Evolutionary conservation across 2,329 filamentous ascomycete species (phyloP), one percentile per base, ranked within the genome.

Genomic region (Cladosporium sp.): DNA sequence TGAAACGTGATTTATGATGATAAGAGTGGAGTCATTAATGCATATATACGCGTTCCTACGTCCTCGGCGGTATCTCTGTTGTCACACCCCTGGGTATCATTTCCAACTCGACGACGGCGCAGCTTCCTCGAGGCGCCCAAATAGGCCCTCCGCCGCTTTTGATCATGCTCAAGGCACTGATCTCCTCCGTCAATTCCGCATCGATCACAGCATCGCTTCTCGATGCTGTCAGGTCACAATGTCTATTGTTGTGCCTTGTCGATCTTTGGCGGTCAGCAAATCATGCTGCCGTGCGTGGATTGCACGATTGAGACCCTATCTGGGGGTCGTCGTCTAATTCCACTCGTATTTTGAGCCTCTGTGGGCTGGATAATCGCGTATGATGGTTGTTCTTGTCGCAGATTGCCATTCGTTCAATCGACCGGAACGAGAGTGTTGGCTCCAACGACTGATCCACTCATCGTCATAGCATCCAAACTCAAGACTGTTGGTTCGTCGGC

Each of bases 401-500:
- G n/a, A 5, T n/a, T 39, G 18, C 39, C 10, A 25, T 13, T 14
- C n/a, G n/a, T 53, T 64, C 61, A 64, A 46, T 64, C 54, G 4
- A 48, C 69, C 10, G 69, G 67, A 23, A 67, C 65, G 43, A 73
- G 54, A 49, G 73, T 70, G 48, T 58, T 66, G 48, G 73, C 69
- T 16, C 63, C 63, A 6, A 72, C 65, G 6, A 59, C 54, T 16
- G 70, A 60, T n/a, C 58, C 65, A 11, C 32, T 51, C 65, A 73
- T 73, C 32, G 69, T 56, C 3, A 67, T 66, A 56, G 70, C 71
- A 39, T 71, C 69, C 28, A 75, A 58, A 49, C 68, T 71, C 48
- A 68, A 65, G 10, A 67, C 66, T 6, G 70, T 54, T 16, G 57
- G 21, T 34, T 46, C 16, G 32, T 51, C 46, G 30, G 48, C 25